Evolutionary conservation across 208 protist genomes (phyloP).

Genomic region (Spongospora subterranea): DNA sequence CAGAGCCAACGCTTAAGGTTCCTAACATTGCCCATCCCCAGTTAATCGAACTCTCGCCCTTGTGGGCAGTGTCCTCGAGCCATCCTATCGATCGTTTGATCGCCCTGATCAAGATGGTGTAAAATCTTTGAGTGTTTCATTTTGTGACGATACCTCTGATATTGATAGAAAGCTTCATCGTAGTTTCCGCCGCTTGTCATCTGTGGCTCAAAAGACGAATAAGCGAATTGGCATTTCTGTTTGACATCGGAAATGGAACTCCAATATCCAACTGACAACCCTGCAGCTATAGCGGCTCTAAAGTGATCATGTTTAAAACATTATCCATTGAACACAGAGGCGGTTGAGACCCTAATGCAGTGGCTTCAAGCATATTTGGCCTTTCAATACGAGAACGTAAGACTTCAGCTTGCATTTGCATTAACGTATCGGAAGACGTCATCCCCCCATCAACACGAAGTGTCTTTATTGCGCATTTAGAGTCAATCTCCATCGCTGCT

Average conservation of each 20-base stretch:
- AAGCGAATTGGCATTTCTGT: neutral
- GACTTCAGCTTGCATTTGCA: constrained; percentile 92
- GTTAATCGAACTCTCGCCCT: too few species aligned
- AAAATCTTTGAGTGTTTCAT: neutral
- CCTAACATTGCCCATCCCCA: too few species aligned
- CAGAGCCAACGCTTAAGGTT: too few species aligned
- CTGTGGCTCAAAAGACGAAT: neutral
- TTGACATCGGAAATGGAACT: neutral
- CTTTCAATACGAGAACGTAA: constrained; percentile 51
- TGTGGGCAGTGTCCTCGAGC: neutral
- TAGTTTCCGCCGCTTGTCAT: neutral
- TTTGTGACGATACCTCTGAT: neutral
- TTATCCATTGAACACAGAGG: neutral
- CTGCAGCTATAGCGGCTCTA: constrained; percentile 62
- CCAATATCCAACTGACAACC: constrained; percentile 43
- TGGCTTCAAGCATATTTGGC: constrained; percentile 67
- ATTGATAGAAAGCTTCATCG: neutral
- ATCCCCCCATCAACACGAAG: constrained; percentile 95
- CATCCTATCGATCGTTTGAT: neutral
- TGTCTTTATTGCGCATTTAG: constrained; percentile 72
- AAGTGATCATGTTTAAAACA: neutral
- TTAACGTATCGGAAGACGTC: constrained; percentile 82
- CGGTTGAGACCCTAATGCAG: constrained; percentile 65
- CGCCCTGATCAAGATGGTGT: too few species aligned
- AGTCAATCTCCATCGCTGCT: constrained; percentile 81